Evolutionary conservation across 2,329 filamentous ascomycete species (phyloP).

Genomic region (Trichoderma sp.): DNA sequence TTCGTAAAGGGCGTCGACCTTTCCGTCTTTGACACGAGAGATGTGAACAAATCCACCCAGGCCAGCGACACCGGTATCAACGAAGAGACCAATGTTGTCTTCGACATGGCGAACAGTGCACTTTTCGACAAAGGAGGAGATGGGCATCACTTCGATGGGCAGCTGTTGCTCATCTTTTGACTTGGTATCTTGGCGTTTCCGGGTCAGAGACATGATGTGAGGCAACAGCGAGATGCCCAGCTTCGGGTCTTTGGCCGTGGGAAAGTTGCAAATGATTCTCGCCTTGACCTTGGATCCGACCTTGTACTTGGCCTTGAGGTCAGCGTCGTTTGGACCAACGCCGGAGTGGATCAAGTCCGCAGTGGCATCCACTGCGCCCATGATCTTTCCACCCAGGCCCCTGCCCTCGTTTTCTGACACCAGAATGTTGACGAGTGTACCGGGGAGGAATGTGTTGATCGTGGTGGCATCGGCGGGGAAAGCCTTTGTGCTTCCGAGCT

Average conservation of each 20-base stretch:
- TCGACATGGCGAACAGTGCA: slow-evolving; percentile 81
- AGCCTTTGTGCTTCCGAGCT: slow-evolving; percentile 66
- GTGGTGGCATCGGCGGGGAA: slow-evolving; percentile 76
- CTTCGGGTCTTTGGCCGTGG: slow-evolving; percentile 75
- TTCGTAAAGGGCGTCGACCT: slow-evolving; percentile 79
- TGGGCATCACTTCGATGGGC: slow-evolving; percentile 62
- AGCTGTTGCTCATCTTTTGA: slow-evolving; percentile 43
- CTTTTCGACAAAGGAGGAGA: slow-evolving; percentile 75
- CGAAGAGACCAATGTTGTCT: slow-evolving; percentile 76
- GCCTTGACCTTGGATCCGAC: slow-evolving; percentile 81
- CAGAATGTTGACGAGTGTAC: slow-evolving; percentile 84
- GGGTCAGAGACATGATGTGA: slow-evolving; percentile 70
- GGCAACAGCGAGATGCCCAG: slow-evolving; percentile 85
- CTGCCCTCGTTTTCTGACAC: slow-evolving; percentile 72
- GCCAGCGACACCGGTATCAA: slow-evolving; percentile 64
- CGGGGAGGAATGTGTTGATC: slow-evolving; percentile 87
- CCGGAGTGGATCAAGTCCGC: slow-evolving; percentile 91
- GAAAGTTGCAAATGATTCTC: slow-evolving; percentile 85
- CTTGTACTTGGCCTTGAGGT: slow-evolving; percentile 78
- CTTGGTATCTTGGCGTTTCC: slow-evolving; percentile 42
- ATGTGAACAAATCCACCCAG: slow-evolving; percentile 92
- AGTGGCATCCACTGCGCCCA: slow-evolving; percentile 88
- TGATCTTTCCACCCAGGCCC: slow-evolving; percentile 85
- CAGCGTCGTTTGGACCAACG: slow-evolving; percentile 65
- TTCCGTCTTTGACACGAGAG: slow-evolving; percentile 85